phyloP scores from a whole-genome alignment of 2,329 filamentous ascomycete species.

The Drechslera avenae region DNA sequence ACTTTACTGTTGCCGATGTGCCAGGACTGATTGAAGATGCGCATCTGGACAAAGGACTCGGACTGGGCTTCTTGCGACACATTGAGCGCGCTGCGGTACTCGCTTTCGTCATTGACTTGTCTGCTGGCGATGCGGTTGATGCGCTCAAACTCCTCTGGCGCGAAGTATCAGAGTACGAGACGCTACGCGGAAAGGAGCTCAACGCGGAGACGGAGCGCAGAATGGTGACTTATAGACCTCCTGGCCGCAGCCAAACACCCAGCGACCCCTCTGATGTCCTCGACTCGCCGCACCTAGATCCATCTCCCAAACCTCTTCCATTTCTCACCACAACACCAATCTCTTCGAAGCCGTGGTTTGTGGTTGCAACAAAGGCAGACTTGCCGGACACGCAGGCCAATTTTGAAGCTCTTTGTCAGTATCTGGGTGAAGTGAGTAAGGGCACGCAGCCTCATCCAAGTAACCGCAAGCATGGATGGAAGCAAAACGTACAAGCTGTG shows the following conservation, averaged over 20 bases:
- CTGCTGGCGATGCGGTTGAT: constrained; percentile 75
- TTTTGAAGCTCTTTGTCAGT: constrained; percentile 70
- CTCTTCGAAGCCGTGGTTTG: constrained; percentile 94
- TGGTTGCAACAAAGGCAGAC: constrained; percentile 92
- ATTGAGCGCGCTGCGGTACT: constrained; percentile 92
- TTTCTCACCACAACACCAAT: constrained; percentile 69
- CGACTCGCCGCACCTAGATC: constrained; percentile 30
- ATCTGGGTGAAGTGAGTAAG: constrained; percentile 69
- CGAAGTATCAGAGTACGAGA: constrained; percentile 88
- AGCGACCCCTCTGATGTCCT: constrained; percentile 27
- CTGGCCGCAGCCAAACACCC: constrained; percentile 15
- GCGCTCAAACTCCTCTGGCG: constrained; percentile 84
- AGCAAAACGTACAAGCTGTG: constrained; percentile 64
- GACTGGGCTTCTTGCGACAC: constrained; percentile 89
- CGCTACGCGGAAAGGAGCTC: constrained; percentile 73
- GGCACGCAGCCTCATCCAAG: constrained; percentile 75
- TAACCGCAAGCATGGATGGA: constrained; percentile 66
- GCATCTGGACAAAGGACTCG: constrained; percentile 88
- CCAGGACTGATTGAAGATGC: constrained; percentile 91
- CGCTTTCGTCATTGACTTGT: constrained; percentile 90
- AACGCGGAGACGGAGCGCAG: constrained; percentile 68
- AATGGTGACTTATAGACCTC: constrained; percentile 59
- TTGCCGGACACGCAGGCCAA: constrained; percentile 78
- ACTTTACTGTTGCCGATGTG: constrained; percentile 94
- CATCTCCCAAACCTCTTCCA: constrained; percentile 47